These are phyloP conservation scores for Debaryomyces tyrocola DNA, from an alignment of 805 yeast genomes.

Conservation along the genomic window DNA sequence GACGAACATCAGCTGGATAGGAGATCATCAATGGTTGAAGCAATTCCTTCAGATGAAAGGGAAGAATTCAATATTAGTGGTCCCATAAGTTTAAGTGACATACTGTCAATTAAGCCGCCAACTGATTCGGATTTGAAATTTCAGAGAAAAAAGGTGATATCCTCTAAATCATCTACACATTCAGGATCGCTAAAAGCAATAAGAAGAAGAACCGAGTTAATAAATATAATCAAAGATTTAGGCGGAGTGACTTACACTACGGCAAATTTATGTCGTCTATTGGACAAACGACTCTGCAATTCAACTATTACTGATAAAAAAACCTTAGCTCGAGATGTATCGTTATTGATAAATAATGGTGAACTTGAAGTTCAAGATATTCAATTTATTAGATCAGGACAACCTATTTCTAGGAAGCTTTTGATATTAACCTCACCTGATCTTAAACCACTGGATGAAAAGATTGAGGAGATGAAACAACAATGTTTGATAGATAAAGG, in stretches of 20 bases:
- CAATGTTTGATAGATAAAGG: slow-evolving; percentile 28
- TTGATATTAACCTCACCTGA: slow-evolving; percentile 29
- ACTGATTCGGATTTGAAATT: not conserved
- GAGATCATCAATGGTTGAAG: not conserved
- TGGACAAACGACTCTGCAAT: slow-evolving; percentile 29
- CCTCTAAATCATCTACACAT: slow-evolving; percentile 4
- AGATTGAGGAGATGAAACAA: slow-evolving; percentile 24
- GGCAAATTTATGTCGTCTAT: slow-evolving; percentile 27
- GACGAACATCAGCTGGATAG: not conserved
- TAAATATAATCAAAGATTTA: slow-evolving; percentile 29
- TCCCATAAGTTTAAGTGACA: not conserved
- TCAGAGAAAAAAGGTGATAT: not conserved
- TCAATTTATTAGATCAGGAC: slow-evolving; percentile 25
- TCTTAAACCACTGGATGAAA: slow-evolving; percentile 25
- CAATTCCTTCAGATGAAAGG: not conserved
- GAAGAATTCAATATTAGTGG: not conserved
- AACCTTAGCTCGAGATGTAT: slow-evolving; percentile 40
- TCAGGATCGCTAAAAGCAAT: slow-evolving; percentile 26
- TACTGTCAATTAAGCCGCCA: not conserved
- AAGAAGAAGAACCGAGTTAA: slow-evolving; percentile 27
- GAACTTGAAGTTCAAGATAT: slow-evolving; percentile 24
- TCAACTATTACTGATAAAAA: slow-evolving; percentile 36
- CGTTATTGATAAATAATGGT: slow-evolving; percentile 20
- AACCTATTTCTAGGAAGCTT: slow-evolving; percentile 27
- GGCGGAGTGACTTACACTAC: slow-evolving; percentile 41